Percentiles rank a stretch among this genome's conserved stretches.
Conservation (phyloP, 2,329 filamentous ascomycete genomes). For the Colletotrichum sp. region DNA sequence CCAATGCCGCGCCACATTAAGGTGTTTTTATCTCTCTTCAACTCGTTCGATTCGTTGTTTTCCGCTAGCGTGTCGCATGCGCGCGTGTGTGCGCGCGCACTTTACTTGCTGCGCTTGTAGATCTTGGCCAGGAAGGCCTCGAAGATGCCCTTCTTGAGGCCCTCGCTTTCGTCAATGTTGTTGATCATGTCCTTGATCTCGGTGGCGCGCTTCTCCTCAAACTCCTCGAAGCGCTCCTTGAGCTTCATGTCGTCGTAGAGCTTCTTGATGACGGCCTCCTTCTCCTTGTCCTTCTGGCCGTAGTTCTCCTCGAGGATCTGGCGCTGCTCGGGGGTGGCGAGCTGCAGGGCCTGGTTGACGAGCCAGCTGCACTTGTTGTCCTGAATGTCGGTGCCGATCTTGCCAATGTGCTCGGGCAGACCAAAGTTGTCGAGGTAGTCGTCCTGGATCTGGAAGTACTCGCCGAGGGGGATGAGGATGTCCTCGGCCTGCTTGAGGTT, state of each 20-base stretch:
- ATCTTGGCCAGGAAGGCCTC: conserved; percentile 94
- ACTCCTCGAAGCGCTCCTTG: conserved; percentile 82
- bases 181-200: conserved; percentile 79
- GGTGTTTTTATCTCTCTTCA: neutral
- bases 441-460: conserved; percentile 99
- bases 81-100: neutral
- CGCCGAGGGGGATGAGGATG: conserved; percentile 94
- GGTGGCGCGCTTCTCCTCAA: conserved; percentile 86
- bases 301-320: conserved; percentile 91
- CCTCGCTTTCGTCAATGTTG: conserved; percentile 82
- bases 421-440: conserved; percentile 99
- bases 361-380: conserved; percentile 99
- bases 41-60: neutral
- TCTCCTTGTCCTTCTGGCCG: conserved; percentile 83
- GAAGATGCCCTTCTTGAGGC: conserved; percentile 89
- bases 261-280: conserved; percentile 87
- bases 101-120: conserved; percentile 95
- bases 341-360: conserved; percentile 88
- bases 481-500: conserved; percentile 90
- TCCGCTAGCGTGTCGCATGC: neutral
- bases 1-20: neutral
- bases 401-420: conserved; percentile 89
- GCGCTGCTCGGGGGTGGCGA: conserved; percentile 84
- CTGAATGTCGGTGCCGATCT: conserved; percentile 98
- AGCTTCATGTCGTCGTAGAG: conserved; percentile 87